Evolutionary conservation across 441 rosid genomes (phyloP), one percentile per base, ranked within the genome.

Genomic region (Iberis amara): DNA sequence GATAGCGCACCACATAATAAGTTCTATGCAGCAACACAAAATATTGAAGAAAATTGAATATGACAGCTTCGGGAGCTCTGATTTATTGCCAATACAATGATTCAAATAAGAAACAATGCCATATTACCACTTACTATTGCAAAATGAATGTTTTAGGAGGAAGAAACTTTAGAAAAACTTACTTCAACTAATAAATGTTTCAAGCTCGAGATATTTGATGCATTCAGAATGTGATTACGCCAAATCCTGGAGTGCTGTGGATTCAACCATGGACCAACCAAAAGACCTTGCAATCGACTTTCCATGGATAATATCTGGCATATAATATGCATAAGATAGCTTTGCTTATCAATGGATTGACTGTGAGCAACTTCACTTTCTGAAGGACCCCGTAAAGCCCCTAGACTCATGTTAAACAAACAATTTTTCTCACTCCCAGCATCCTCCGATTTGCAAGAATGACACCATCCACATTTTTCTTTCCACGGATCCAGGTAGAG

Each of bases 391-490:
- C 45, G 68, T 57, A 67, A 49, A 45, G 66, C 65, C 65, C 84
- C 77, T 15, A 61, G 68, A 63, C 75, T 61, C 75, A 73, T 55
- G 66, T 82, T 78, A 61, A 86, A 77, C 73, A 92, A 79, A 75
- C 99, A 92, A 65, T 71, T 83, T 39, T 56, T 35, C 50, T 77
- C 88, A 72, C 92, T 82, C 61, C 74, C 82, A 12, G 56, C 46
- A 46, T 74, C 94, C 36, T 76, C 84, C 18, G 61, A 53, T 72
- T 79, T 79, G 78, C 99, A 92, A 61, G 76, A 64, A 74, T 73
- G 79, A 78, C 99, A 92, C 99, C 99, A 92, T 44, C 99, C 99
- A 71, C 99, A 92, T 57, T 73, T 81, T 76, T 89, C 99, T 70
- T 70, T 89, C 72, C 61, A 76, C 2, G 64, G 62, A 64, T 71